These are phyloP conservation scores for barrel medic (Medicago truncatula) DNA, from an alignment of 306 rosid genomes.

Conservation along the genomic window DNA sequence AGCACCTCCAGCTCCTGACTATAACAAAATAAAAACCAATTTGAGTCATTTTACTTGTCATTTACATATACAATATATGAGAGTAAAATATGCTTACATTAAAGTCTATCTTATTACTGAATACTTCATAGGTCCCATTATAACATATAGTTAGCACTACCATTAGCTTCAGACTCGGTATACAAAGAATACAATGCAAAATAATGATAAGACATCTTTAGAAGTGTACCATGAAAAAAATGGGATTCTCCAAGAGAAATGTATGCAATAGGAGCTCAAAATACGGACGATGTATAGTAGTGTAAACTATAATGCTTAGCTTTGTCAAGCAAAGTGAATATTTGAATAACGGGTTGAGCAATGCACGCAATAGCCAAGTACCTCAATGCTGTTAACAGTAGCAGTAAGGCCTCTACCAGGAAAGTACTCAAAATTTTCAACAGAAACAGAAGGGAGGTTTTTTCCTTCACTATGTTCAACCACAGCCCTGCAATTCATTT, in stretches of 20 bases:
- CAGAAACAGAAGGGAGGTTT: conserved; percentile 92
- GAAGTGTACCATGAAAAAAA: conserved; percentile 8
- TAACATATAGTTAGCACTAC: conserved; percentile 15
- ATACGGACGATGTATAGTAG: conserved; percentile 31
- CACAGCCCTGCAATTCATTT: conserved; percentile 79
- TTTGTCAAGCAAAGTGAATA: conserved; percentile 38
- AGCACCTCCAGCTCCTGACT: conserved; percentile 68
- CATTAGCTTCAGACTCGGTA: conserved; percentile 4
- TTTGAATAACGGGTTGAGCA: conserved; percentile 3
- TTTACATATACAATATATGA: conserved; percentile 17
- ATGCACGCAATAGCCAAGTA: conserved; percentile 34
- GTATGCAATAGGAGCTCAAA: conserved; percentile 35
- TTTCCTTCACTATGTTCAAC: conserved; percentile 94
- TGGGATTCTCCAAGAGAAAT: conserved; percentile 6
- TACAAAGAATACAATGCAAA: conserved; percentile 2
- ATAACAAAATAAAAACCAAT: conserved; percentile 53
- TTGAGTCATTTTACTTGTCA: conserved; percentile 43
- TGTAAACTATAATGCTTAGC: not conserved
- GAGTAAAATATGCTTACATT: conserved; percentile 20
- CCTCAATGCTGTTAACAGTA: conserved; percentile 82
- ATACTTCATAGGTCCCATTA: conserved; percentile 12
- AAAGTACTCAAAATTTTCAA: conserved; percentile 92
- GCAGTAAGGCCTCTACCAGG: conserved; percentile 96
- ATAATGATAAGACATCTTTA: conserved; percentile 14
- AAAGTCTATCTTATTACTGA: not conserved